Conservation (phyloP, 176 grass and related monocot genomes). For the Avena atlantica region DNA sequence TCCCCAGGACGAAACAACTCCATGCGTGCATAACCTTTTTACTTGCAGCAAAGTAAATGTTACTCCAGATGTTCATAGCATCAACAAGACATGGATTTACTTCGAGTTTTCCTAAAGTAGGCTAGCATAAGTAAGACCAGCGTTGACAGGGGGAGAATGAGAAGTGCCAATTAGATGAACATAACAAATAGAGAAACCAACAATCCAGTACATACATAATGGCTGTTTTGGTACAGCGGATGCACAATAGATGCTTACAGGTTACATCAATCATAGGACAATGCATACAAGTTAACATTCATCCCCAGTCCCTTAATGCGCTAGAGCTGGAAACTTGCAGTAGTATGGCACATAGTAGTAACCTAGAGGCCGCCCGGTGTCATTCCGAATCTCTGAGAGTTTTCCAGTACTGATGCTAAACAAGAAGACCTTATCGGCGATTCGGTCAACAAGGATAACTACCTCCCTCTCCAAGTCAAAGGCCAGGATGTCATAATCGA, state of each 20-base stretch:
- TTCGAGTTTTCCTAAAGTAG: not conserved
- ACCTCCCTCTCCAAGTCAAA: constrained; percentile 23
- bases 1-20: not conserved
- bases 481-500: constrained; percentile 20
- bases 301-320: not conserved
- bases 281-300: too few species aligned
- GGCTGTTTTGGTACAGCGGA: not conserved
- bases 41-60: too few species aligned
- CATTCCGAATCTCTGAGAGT: not conserved
- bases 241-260: not conserved
- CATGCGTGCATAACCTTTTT: too few species aligned
- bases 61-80: too few species aligned
- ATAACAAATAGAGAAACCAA: not conserved
- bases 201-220: not conserved
- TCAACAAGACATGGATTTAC: too few species aligned
- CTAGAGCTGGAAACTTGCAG: not conserved
- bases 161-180: not conserved
- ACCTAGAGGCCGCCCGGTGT: not conserved
- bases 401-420: constrained; percentile 30
- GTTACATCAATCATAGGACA: not conserved
- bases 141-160: too few species aligned
- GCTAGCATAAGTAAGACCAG: not conserved
- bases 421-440: constrained; percentile 1
- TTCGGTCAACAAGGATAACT: not conserved
- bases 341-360: not conserved